Base-by-base conservation (phyloP, 768 basidiomycete species). In the Amanita jacksonii region DNA sequence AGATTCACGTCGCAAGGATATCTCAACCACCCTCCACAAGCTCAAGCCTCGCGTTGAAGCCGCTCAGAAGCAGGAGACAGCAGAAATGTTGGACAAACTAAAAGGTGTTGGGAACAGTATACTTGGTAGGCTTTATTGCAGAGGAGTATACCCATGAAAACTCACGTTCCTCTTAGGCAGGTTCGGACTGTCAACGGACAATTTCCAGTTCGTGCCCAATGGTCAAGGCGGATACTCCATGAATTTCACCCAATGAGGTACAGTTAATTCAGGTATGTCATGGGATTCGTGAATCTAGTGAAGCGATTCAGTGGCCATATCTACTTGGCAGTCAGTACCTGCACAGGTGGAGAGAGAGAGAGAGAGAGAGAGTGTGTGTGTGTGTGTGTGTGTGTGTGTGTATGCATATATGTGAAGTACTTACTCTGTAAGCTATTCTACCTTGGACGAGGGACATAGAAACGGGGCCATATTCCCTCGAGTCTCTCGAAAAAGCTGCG, bases 151-250 rank as follows among this genome's bases (percentile, higher is more conserved):
- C 12, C 12, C 12, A 28, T 13, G n/a, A 23, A 6, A 16, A 28
- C 19, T 39, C 10, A 23, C 18, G 15, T 22, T n/a, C 40, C 10
- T 38, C 13, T 8, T 12, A 93, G 89, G 90, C 3, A 87, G 85
- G 48, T 98, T 98, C 57, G 94, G 96, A 13, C 61, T 98, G 50
- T 91, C 85, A 10, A 97, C 93, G 0, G 82, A 98, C 57, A 98
- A 94, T 65, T 98, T 98, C 74, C 85, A 98, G 64, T 89, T 99
- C 55, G 81, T 81, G 48, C 89, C 89, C 13, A 93, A 94, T 51
- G 88, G 83, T 5, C 81, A 91, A 49, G 94, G 94, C n/a, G 91
- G 94, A 0, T 98, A 97, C 66, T 86, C 85, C 1, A 78, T 98
- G 76, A 86, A 87, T 54, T 96, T 98, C 57, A 67, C 66, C 35